Evolutionary conservation across 768 basidiomycete genomes (phyloP).

Genomic region (Mycena pura): DNA sequence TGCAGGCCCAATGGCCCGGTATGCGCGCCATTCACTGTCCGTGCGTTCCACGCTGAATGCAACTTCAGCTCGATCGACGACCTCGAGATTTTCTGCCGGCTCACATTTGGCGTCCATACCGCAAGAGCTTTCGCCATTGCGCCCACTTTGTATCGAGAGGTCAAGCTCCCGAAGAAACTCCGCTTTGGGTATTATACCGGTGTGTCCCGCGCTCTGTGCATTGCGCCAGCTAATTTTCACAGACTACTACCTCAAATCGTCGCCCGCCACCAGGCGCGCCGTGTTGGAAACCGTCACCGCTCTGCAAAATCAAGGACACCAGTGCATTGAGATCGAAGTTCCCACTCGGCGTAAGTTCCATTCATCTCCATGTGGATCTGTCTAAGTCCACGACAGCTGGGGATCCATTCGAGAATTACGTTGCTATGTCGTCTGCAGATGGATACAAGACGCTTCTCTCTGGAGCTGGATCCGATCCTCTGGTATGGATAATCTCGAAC

Average conservation of each 20-base stretch:
- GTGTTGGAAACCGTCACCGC: conserved; percentile 52
- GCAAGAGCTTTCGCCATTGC: not conserved
- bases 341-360: not conserved
- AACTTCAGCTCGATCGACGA: conserved; percentile 17
- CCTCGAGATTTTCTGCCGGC: conserved; percentile 15
- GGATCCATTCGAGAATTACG: not conserved
- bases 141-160: conserved; percentile 11
- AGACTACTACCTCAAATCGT: conserved; percentile 57
- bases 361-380: not conserved
- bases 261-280: conserved; percentile 66
- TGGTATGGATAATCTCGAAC: not conserved
- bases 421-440: conserved; percentile 7
- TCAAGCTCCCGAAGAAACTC: conserved; percentile 29
- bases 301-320: conserved; percentile 54
- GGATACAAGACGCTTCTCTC: conserved; percentile 15
- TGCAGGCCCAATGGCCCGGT: conserved; percentile 17
- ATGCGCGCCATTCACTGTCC: not conserved
- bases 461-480: conserved; percentile 13
- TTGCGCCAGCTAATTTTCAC: no score
- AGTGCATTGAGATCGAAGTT: conserved; percentile 49
- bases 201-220: no score
- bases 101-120: conserved; percentile 11
- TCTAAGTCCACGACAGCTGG: not conserved
- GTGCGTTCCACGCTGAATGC: not conserved
- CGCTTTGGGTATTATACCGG: conserved; percentile 40